Conservation (phyloP, 805 yeast species). For the Yarrowia bubula region DNA sequence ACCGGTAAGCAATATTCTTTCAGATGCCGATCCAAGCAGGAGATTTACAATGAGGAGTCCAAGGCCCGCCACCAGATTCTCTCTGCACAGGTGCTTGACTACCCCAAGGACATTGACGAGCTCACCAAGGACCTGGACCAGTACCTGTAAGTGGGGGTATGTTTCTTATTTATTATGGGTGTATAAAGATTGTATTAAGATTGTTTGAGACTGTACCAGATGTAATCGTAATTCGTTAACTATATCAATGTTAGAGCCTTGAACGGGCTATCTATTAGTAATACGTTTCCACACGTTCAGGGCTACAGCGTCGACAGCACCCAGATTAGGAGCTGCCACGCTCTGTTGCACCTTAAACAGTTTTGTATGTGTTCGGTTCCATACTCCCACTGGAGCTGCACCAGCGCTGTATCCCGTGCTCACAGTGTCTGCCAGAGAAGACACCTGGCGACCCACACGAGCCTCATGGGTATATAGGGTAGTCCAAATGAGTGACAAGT, state of each 20-base stretch:
- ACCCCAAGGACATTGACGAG: slow-evolving; percentile 34
- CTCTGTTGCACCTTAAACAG: slow-evolving; percentile 21
- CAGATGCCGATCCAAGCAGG: slow-evolving; percentile 78
- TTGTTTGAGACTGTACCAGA: too few relatives aligned
- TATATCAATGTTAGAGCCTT: background rate
- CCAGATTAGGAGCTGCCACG: slow-evolving; percentile 5
- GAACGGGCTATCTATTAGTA: background rate
- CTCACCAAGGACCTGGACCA: slow-evolving; percentile 32
- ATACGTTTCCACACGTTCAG: slow-evolving; percentile 22
- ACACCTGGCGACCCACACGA: slow-evolving; percentile 13
- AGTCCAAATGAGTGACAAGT: slow-evolving; percentile 15
- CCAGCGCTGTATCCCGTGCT: background rate
- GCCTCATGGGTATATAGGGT: slow-evolving; percentile 15
- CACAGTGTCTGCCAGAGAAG: slow-evolving; percentile 19
- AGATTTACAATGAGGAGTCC: slow-evolving; percentile 73
- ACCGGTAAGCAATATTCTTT: slow-evolving; percentile 71
- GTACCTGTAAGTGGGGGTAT: background rate
- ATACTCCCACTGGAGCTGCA: slow-evolving; percentile 8
- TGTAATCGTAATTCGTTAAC: background rate
- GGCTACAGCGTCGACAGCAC: slow-evolving; percentile 23
- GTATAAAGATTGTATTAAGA: background rate
- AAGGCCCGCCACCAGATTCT: slow-evolving; percentile 66
- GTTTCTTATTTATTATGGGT: background rate
- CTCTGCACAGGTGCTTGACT: slow-evolving; percentile 42
- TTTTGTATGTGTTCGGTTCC: slow-evolving; percentile 20